phyloP scores from a whole-genome alignment of 768 basidiomycete species.

The Saitozyma sp. region DNA sequence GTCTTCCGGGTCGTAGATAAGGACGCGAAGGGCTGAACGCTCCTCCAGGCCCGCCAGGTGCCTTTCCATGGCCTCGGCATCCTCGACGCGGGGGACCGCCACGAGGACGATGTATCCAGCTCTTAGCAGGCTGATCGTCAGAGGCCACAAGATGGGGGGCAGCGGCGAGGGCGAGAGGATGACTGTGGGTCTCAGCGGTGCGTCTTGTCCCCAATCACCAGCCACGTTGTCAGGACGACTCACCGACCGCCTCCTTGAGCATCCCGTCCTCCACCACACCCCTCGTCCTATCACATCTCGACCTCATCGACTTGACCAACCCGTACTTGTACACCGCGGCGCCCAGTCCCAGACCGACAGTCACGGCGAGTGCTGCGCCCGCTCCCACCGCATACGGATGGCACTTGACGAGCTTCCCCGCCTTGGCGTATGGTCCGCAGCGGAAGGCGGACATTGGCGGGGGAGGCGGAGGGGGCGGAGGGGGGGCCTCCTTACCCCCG shows the following conservation, averaged over 20 bases:
- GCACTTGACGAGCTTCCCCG: constrained; percentile 21
- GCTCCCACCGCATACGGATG: constrained; percentile 35
- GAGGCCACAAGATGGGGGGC: constrained; percentile 38
- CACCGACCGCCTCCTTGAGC: constrained; percentile 46
- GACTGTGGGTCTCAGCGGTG: constrained; percentile 26
- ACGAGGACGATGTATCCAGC: constrained; percentile 48
- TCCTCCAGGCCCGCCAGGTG: constrained; percentile 33
- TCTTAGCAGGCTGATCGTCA: constrained; percentile 37
- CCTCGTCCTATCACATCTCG: constrained; percentile 4
- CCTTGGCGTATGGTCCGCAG: constrained; percentile 13
- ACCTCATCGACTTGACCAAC: constrained; percentile 3
- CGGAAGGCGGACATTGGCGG: constrained; percentile 8
- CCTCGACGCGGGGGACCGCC: constrained; percentile 45
- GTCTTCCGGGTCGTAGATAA: constrained; percentile 50
- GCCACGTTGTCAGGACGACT: constrained; percentile 3
- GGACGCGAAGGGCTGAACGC: constrained; percentile 34
- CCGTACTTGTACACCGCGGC: constrained; percentile 17
- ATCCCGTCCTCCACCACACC: constrained; percentile 37
- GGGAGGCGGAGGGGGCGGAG: constrained; percentile 40
- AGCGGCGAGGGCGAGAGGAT: constrained; percentile 44
- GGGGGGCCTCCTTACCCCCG: constrained; percentile 30
- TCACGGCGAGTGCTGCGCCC: constrained; percentile 23
- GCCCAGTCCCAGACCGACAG: constrained; percentile 37
- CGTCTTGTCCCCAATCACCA: not conserved
- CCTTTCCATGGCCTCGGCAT: constrained; percentile 46